Evolutionary conservation across 2,329 filamentous ascomycete species (phyloP).

Genomic region (Fusarium sacchari): DNA sequence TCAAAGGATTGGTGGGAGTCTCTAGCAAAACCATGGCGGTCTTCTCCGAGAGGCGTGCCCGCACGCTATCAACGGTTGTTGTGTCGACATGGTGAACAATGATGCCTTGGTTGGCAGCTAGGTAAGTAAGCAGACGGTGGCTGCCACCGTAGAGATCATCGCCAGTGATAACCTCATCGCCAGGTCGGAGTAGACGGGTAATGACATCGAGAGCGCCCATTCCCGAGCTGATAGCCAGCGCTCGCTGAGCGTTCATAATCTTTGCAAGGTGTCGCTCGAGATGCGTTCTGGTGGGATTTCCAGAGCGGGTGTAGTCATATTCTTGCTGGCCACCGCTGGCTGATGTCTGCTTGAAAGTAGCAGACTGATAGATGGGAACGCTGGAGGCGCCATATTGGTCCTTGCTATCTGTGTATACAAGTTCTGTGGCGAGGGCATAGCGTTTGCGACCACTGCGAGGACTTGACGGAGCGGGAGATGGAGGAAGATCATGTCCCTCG

Average conservation of each 20-base stretch:
- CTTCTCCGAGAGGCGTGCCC: conserved; percentile 75
- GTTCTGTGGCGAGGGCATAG: conserved; percentile 93
- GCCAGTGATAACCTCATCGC: conserved; percentile 96
- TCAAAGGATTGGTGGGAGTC: conserved; percentile 95
- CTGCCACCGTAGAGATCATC: conserved; percentile 97
- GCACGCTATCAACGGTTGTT: conserved; percentile 78
- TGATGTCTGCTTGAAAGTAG: conserved; percentile 95
- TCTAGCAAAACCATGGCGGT: conserved; percentile 96
- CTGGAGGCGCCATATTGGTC: conserved; percentile 98
- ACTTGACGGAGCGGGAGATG: conserved; percentile 92
- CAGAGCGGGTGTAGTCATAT: conserved; percentile 98
- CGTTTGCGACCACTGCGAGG: conserved; percentile 82
- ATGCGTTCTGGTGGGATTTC: conserved; percentile 95
- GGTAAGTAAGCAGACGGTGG: conserved; percentile 90
- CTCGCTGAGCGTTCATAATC: conserved; percentile 95
- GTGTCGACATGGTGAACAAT: conserved; percentile 97
- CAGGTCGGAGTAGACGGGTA: conserved; percentile 86
- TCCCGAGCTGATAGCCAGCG: conserved; percentile 92
- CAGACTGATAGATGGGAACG: conserved; percentile 97
- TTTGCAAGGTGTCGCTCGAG: conserved; percentile 97
- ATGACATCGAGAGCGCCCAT: conserved; percentile 99
- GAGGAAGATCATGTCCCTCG: conserved; percentile 85
- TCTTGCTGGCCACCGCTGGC: conserved; percentile 81
- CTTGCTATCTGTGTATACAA: conserved; percentile 94
- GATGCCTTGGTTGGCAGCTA: conserved; percentile 89